Base-by-base conservation (phyloP, 441 rosid genomes). In the Croton setiger region DNA sequence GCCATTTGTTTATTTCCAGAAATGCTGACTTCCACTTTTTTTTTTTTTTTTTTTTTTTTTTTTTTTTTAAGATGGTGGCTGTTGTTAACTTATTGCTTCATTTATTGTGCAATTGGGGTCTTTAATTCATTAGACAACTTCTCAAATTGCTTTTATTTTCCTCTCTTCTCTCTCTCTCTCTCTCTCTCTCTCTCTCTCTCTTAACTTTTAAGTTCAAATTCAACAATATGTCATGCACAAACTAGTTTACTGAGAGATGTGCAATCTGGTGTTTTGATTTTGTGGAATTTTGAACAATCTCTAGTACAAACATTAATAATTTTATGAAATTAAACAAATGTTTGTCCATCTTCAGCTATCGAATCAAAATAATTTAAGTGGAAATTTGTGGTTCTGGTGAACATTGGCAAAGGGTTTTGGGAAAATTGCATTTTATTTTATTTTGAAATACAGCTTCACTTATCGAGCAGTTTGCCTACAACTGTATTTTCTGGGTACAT, bases 1-100 rank as follows among this genome's bases (percentile, higher is more conserved):
- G n/a, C 2, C 56, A 55, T 31, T 55, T 56, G n/a, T n/a, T 58
- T 55, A 23, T 67, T 67, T 56, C 21, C 17, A 27, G 33, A 21
- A 58, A 41, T 58, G 21, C 55, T 67, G 39, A 4, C 27, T 67
- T 47, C 31, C 17, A 36, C 33, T 37, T 4, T 64, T 33, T 36
- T 36, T 39, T n/a, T n/a, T n/a, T n/a, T n/a, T n/a, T n/a, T n/a
- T n/a, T n/a, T n/a, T n/a, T n/a, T n/a, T n/a, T n/a, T n/a, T n/a
- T n/a, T 51, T 21, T 35, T 21, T 51, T 2, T 0, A 27, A 27
- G 31, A n/a, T 48, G n/a, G 5, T 31, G 69, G 37, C 60, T 66
- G 35, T n/a, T 35, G 61, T 15, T 43, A 37, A 37, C 5, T 13
- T 37, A 20, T 53, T 21, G 60, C 49, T 66, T 21, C 36, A 41